A percentile compares a stretch with the other conserved stretches of the same genome.
Evolutionary conservation across 257 asterid species (phyloP).

Genomic region (Salvia splendens): DNA sequence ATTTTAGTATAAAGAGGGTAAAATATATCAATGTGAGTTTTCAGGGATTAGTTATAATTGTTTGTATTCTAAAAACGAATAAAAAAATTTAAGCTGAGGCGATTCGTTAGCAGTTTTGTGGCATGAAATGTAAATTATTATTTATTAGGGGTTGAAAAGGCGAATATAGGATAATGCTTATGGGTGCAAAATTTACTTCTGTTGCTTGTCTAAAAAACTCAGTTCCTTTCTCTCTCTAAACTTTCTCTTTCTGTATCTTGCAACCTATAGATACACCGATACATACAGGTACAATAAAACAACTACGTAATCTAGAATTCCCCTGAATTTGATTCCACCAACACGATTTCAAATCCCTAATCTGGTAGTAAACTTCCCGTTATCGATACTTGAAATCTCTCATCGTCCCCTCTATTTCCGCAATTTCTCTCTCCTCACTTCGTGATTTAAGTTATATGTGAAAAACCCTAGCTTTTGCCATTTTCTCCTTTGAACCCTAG

Average conservation of each 20-base stretch:
- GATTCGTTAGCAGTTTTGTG: neutral
- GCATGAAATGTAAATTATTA: neutral
- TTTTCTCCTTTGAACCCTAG: slow-evolving; percentile 41
- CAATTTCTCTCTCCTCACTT: slow-evolving; percentile 27
- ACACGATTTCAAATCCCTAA: slow-evolving; percentile 48
- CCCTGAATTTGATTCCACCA: slow-evolving; percentile 48
- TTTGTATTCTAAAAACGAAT: neutral
- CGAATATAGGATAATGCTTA: neutral
- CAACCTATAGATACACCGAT: slow-evolving; percentile 50
- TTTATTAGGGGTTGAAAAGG: slow-evolving; percentile 7
- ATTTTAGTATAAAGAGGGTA: neutral
- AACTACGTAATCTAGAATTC: slow-evolving; percentile 42
- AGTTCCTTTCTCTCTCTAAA: slow-evolving; percentile 31
- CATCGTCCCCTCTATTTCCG: slow-evolving; percentile 20
- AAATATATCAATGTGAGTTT: neutral
- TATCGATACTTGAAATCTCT: slow-evolving; percentile 33
- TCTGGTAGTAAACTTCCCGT: slow-evolving; percentile 27
- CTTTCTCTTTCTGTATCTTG: slow-evolving; percentile 42
- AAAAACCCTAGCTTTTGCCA: slow-evolving; percentile 55
- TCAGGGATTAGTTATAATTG: neutral
- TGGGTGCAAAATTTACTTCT: slow-evolving; percentile 26
- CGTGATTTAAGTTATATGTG: slow-evolving; percentile 37
- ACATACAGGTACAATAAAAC: slow-evolving; percentile 42
- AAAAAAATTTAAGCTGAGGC: neutral
- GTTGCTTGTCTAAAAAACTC: slow-evolving; percentile 31